Conservation (phyloP, 257 asterid species). For the Paulownia fortunei region DNA sequence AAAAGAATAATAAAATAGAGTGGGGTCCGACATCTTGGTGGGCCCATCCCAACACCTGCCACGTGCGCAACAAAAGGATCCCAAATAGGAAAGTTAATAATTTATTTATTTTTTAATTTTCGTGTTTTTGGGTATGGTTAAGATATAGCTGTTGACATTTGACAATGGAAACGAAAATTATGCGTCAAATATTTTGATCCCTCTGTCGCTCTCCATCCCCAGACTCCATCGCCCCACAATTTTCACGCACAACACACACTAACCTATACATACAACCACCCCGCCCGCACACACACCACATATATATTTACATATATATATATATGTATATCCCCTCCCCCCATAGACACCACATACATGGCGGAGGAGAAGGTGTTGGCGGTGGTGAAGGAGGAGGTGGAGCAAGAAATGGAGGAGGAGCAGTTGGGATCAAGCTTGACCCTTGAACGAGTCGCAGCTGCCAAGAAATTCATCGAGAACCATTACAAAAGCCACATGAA, state of each 20-base stretch:
- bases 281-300: background rate
- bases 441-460: conserved; percentile 80
- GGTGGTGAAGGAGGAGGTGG: conserved; percentile 35
- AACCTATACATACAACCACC: background rate
- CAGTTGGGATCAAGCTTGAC: conserved; percentile 64
- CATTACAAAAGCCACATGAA: conserved; percentile 77
- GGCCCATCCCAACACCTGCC: too few species aligned
- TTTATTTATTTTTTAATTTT: too few species aligned
- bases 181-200: too few species aligned
- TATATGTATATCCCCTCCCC: too few species aligned
- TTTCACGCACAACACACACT: conserved; percentile 24
- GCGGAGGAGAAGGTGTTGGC: conserved; percentile 39
- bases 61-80: too few species aligned
- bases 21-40: too few species aligned
- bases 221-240: conserved; percentile 2
- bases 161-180: too few species aligned
- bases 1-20: too few species aligned
- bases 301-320: background rate
- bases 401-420: conserved; percentile 27
- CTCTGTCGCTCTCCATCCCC: background rate
- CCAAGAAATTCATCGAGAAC: conserved; percentile 80
- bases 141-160: too few species aligned
- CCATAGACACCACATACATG: conserved; percentile 8
- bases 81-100: too few species aligned
- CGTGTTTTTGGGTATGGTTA: too few species aligned